Conservation (phyloP, 2,329 filamentous ascomycete genomes). For the Fusarium albosuccineum region DNA sequence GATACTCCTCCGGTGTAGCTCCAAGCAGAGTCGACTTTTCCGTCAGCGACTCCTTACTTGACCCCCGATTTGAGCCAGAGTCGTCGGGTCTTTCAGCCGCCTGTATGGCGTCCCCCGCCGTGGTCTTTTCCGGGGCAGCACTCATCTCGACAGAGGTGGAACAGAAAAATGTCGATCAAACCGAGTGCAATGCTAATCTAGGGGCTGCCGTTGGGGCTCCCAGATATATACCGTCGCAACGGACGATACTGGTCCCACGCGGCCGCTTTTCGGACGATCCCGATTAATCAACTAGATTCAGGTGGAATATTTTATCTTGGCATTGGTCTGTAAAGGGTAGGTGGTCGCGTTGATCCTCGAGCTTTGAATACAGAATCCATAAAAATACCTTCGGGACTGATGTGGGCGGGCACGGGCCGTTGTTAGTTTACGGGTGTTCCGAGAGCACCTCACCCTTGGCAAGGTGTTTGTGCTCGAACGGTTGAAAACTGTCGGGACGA, state of each 20-base stretch:
- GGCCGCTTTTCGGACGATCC: slow-evolving; percentile 3
- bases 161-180: neutral
- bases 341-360: slow-evolving; percentile 2
- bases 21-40: slow-evolving; percentile 20
- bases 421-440: neutral
- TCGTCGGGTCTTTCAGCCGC: slow-evolving; percentile 1
- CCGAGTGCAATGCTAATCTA: neutral
- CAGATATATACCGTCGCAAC: slow-evolving; percentile 5
- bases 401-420: neutral
- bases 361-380: neutral
- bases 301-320: slow-evolving; percentile 15
- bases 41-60: slow-evolving; percentile 6
- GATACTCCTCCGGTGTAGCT: slow-evolving; percentile 26
- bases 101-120: neutral
- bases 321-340: neutral
- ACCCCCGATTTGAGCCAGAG: neutral
- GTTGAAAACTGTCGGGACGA: neutral
- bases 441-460: slow-evolving; percentile 2
- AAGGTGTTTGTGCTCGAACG: neutral
- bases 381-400: neutral
- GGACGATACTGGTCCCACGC: neutral
- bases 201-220: neutral
- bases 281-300: neutral
- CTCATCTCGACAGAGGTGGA: slow-evolving; percentile 13
- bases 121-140: slow-evolving; percentile 6